Base-by-base conservation (phyloP, 2,329 filamentous ascomycete genomes). In the Thermothelomyces thermophilus region DNA sequence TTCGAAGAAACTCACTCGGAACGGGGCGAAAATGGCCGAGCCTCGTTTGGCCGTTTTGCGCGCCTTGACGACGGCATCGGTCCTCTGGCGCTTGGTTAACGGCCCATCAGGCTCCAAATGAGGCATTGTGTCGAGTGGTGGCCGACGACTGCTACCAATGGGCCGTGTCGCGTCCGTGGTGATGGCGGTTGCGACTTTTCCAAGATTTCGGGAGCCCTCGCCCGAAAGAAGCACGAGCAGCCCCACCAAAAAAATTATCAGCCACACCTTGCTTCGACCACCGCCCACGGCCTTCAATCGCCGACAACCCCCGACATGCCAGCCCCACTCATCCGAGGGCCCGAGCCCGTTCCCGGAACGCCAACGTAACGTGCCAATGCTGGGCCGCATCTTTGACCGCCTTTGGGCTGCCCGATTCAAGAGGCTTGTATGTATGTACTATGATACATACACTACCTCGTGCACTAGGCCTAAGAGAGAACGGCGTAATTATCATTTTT, bases 11-110 rank as follows among this genome's bases (percentile, higher is more conserved):
- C 83, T 58, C 82, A 94, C 90, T 68, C 93, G 76, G 71, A 91
- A 97, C 1, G 93, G 91, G 61, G 90, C 87, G 73, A 98, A 97
- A 59, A 97, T 89, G 64, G 82, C 81, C 10, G 90, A 94, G 49
- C 78, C 76, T 62, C 44, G 52, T n/a, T 51, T 58, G 20, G 54
- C 34, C 26, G 47, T 14, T 13, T 54, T 14, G 24, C 54, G 37
- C 14, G 57, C 34, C 42, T 57, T 58, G 35, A 39, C 68, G 58
- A 61, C 67, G 54, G 73, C 68, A 55, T 72, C 69, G 51, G 82
- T 71, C 71, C 85, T 90, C 68, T 89, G 86, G 56, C 90, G 83
- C 74, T 96, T 96, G 52, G 76, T 76, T 58, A 85, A 69, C 47
- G 83, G 86, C 52, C 74, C 71, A 59, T 82, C 79, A 58, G 73